phyloP scores from a whole-genome alignment of 495 filamentous ascomycete species.

The Hypoxylon crocopeplum region DNA sequence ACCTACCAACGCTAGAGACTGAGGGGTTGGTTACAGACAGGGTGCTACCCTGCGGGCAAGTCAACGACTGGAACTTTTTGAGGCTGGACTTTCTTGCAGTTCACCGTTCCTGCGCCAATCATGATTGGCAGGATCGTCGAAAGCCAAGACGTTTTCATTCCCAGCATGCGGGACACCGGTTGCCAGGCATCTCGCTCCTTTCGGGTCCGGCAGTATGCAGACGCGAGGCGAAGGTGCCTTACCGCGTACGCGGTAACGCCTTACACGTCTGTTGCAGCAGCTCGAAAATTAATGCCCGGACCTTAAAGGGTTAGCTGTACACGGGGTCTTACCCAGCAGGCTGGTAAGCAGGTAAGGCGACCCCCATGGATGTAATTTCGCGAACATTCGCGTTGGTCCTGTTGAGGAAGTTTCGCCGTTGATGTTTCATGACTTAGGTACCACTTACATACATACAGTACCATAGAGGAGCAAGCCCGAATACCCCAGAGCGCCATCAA shows the following conservation, averaged over 20 bases:
- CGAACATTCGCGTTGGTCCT: slow-evolving; percentile 18
- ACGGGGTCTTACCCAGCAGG: slow-evolving; percentile 29
- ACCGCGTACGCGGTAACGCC: slow-evolving; percentile 33
- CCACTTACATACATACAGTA: neutral
- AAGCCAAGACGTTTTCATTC: slow-evolving; percentile 31
- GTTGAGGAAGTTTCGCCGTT: slow-evolving; percentile 13
- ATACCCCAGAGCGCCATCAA: slow-evolving; percentile 4
- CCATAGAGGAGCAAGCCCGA: neutral
- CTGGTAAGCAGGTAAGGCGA: slow-evolving; percentile 35
- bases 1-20: slow-evolving; percentile 31
- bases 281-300: slow-evolving; percentile 7
- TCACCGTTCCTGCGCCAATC: slow-evolving; percentile 19
- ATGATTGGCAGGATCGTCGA: slow-evolving; percentile 28
- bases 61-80: slow-evolving; percentile 25
- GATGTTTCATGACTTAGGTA: neutral
- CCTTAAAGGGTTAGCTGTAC: slow-evolving; percentile 17
- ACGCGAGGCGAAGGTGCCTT: slow-evolving; percentile 38
- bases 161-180: slow-evolving; percentile 26
- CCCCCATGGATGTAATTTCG: slow-evolving; percentile 13
- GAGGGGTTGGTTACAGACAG: slow-evolving; percentile 35
- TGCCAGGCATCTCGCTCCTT: slow-evolving; percentile 24
- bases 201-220: slow-evolving; percentile 38
- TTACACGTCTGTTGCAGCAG: slow-evolving; percentile 21
- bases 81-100: slow-evolving; percentile 38
- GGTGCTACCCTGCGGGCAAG: slow-evolving; percentile 34